Conservation (phyloP, 2,329 filamentous ascomycete genomes). For the Aureobasidium sp. region DNA sequence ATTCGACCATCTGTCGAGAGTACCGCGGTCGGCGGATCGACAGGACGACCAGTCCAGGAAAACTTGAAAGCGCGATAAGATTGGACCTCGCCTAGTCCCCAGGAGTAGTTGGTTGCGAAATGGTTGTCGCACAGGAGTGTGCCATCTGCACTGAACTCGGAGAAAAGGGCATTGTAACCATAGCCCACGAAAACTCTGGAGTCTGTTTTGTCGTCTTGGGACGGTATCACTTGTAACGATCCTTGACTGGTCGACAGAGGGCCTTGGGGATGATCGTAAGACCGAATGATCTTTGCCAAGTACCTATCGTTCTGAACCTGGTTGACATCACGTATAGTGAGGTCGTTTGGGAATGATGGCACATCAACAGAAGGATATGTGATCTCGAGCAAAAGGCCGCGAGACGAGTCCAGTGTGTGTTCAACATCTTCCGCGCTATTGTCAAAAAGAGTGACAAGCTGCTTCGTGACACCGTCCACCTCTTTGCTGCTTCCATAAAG, state of each 20-base stretch:
- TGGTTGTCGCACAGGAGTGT: constrained; percentile 24
- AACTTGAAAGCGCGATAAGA: constrained; percentile 25
- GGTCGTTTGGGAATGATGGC: not conserved
- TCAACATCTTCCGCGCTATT: constrained; percentile 39
- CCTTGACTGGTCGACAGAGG: constrained; percentile 24
- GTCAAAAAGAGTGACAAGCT: constrained; percentile 35
- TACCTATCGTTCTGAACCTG: constrained; percentile 15
- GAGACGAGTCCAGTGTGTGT: constrained; percentile 27
- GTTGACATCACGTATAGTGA: not conserved
- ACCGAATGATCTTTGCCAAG: constrained; percentile 26
- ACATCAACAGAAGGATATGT: constrained; percentile 22
- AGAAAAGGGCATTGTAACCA: constrained; percentile 25
- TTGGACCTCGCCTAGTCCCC: constrained; percentile 25
- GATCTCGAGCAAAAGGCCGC: constrained; percentile 28
- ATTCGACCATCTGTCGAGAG: constrained; percentile 14
- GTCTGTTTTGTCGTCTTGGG: constrained; percentile 6
- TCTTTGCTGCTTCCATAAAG: not conserved
- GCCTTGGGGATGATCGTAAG: constrained; percentile 23
- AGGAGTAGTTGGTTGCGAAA: constrained; percentile 22
- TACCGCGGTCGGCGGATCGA: constrained; percentile 14
- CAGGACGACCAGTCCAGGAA: constrained; percentile 23
- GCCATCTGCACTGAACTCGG: constrained; percentile 23
- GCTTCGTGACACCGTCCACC: constrained; percentile 18
- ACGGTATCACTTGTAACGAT: constrained; percentile 21
- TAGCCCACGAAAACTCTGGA: constrained; percentile 23